Evolutionary conservation across 169 alveolate genomes (phyloP).

Genomic region (Plasmodium vivax): DNA sequence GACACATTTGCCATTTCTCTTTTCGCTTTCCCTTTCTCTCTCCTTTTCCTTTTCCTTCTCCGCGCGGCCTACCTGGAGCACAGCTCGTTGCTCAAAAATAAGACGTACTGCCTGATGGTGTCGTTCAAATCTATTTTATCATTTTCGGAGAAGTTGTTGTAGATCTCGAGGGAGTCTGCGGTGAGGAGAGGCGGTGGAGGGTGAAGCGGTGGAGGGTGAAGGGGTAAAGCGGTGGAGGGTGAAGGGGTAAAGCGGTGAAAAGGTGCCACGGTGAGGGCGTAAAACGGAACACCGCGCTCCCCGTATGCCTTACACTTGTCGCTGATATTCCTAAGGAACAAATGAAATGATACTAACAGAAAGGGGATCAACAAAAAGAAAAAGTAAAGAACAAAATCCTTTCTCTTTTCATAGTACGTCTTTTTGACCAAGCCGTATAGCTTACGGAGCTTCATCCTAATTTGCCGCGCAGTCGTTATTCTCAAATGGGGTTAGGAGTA

Average conservation of each 20-base stretch:
- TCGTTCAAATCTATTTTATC: constrained; percentile 61
- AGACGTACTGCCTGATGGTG: constrained; percentile 46
- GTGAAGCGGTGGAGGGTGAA: neutral
- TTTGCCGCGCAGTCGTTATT: neutral
- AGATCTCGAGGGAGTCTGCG: constrained; percentile 50
- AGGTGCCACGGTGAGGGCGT: neutral
- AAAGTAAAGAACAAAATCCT: constrained; percentile 43
- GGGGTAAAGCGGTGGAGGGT: neutral
- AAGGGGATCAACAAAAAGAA: constrained; percentile 70
- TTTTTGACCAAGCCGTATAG: constrained; percentile 54
- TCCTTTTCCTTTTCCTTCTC: neutral
- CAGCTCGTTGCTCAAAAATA: constrained; percentile 48
- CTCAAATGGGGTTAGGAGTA: constrained; percentile 1
- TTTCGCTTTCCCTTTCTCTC: neutral
- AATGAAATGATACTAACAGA: constrained; percentile 42
- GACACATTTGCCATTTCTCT: neutral
- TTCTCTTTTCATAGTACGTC: constrained; percentile 60
- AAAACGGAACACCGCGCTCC: neutral
- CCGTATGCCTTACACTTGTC: constrained; percentile 44
- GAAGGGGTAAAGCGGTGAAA: neutral
- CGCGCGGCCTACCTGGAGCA: constrained; percentile 40
- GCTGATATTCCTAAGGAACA: constrained; percentile 49
- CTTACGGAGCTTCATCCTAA: constrained; percentile 65
- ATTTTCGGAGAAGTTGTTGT: constrained; percentile 11
- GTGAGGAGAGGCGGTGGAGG: neutral